Percentiles rank a stretch among this genome's conserved stretches.
Conservation (phyloP, 495 filamentous ascomycete species). For the Xylaria palmicola region DNA sequence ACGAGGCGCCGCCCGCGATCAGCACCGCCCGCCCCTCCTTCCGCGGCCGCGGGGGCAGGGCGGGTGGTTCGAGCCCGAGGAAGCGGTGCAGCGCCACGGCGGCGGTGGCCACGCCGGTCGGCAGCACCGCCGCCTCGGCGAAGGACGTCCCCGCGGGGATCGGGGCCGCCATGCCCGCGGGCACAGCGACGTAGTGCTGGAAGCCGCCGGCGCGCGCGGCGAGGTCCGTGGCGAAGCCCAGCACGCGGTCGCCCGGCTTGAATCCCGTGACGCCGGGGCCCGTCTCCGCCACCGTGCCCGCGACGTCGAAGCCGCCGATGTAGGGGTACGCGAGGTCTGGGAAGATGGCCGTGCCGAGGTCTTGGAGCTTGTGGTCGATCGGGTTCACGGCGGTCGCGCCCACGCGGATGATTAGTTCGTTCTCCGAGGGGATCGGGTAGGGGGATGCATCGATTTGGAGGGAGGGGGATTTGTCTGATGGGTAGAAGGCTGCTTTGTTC, state of each 20-base stretch:
- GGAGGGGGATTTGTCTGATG: neutral
- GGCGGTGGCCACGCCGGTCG: slow-evolving; percentile 48
- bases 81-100: slow-evolving; percentile 44
- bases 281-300: slow-evolving; percentile 51
- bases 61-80: slow-evolving; percentile 31
- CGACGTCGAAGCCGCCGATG: slow-evolving; percentile 52
- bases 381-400: slow-evolving; percentile 39
- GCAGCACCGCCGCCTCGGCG: slow-evolving; percentile 44
- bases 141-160: slow-evolving; percentile 44
- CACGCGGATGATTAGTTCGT: slow-evolving; percentile 31
- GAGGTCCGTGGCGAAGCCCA: slow-evolving; percentile 25
- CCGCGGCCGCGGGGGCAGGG: slow-evolving; percentile 17
- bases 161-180: slow-evolving; percentile 19
- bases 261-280: slow-evolving; percentile 46
- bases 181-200: slow-evolving; percentile 39
- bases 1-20: slow-evolving; percentile 59
- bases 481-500: slow-evolving; percentile 6
- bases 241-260: slow-evolving; percentile 47
- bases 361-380: slow-evolving; percentile 43
- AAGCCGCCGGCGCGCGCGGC: slow-evolving; percentile 28
- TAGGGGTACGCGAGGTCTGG: slow-evolving; percentile 39
- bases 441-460: neutral
- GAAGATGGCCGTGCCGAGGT: slow-evolving; percentile 20
- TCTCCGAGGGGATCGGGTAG: slow-evolving; percentile 18
- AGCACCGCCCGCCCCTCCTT: slow-evolving; percentile 41